Percentiles rank a stretch among this genome's conserved stretches.
Conservation (phyloP, 306 rosid species). For the Inga leiocalycina region DNA sequence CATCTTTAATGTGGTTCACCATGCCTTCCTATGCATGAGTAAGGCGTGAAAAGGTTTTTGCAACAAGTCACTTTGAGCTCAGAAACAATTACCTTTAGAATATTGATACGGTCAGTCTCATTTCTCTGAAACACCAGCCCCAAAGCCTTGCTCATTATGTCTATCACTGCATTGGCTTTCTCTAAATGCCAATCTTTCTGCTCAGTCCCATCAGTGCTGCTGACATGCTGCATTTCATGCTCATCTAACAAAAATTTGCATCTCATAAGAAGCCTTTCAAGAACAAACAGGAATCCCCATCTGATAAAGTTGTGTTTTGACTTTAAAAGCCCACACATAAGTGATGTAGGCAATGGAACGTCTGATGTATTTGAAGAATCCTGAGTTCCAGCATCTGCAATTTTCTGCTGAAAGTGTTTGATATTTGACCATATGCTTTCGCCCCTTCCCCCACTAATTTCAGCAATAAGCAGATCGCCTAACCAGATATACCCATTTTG, state of each 20-base stretch:
- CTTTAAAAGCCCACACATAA: constrained; percentile 94
- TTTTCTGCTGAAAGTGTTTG: constrained; percentile 70
- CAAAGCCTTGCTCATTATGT: constrained; percentile 91
- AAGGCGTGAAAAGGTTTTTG: not conserved
- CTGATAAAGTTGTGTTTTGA: constrained; percentile 77
- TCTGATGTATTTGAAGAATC: constrained; percentile 71
- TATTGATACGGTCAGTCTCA: constrained; percentile 92
- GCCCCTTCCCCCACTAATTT: constrained; percentile 72
- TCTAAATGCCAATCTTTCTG: constrained; percentile 72
- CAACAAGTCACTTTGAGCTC: constrained; percentile 33
- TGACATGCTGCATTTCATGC: constrained; percentile 61
- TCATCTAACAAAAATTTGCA: constrained; percentile 95
- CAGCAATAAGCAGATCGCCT: constrained; percentile 92
- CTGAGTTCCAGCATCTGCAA: constrained; percentile 64
- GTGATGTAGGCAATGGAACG: constrained; percentile 75
- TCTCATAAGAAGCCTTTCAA: constrained; percentile 95
- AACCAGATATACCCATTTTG: constrained; percentile 92
- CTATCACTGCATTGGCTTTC: constrained; percentile 93
- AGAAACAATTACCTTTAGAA: constrained; percentile 74
- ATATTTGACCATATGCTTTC: constrained; percentile 79
- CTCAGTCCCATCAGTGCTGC: constrained; percentile 51
- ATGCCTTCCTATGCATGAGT: constrained; percentile 13
- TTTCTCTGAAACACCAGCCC: constrained; percentile 79
- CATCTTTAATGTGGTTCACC: constrained; percentile 13
- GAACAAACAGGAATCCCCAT: constrained; percentile 92